Percentiles rank a stretch among this genome's conserved stretches.
Evolutionary conservation across 2,329 filamentous ascomycete species (phyloP).

Genomic region (Fusarium mexicanum): DNA sequence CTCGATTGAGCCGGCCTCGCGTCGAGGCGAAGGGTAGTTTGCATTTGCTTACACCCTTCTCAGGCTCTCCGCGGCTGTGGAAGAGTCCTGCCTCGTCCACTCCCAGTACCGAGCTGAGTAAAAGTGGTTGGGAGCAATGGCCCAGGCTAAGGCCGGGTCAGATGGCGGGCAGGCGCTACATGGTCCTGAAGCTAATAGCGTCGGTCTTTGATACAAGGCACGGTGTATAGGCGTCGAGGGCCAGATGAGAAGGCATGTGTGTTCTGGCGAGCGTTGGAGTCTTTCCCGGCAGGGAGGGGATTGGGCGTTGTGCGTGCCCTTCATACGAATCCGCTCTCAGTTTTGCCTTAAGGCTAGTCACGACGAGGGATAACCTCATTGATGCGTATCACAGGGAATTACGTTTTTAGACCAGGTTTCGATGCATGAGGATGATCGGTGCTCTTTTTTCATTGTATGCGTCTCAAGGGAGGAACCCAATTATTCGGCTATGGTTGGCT

Average conservation of each 20-base stretch:
- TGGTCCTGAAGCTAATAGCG: constrained; percentile 44
- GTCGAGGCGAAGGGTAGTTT: constrained; percentile 46
- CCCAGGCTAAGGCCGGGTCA: constrained; percentile 43
- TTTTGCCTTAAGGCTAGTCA: constrained; percentile 42
- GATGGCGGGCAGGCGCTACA: constrained; percentile 44
- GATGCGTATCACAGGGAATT: constrained; percentile 51
- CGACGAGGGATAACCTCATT: constrained; percentile 45
- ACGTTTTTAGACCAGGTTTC: constrained; percentile 60
- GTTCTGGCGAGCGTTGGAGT: constrained; percentile 45
- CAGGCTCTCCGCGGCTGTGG: constrained; percentile 45
- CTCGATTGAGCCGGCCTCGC: constrained; percentile 76
- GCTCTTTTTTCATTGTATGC: constrained; percentile 53
- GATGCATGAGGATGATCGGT: constrained; percentile 60
- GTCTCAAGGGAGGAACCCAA: constrained; percentile 43
- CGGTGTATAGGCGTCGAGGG: constrained; percentile 33
- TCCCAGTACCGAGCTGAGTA: constrained; percentile 45
- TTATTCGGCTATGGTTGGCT: constrained; percentile 40
- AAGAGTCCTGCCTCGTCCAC: constrained; percentile 44
- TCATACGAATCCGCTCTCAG: constrained; percentile 41
- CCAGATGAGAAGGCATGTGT: constrained; percentile 44
- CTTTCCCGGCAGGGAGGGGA: constrained; percentile 43
- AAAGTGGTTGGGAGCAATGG: constrained; percentile 44
- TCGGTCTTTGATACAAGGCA: constrained; percentile 38
- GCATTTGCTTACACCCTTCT: constrained; percentile 45
- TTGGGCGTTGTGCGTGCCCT: constrained; percentile 44